A percentile compares a stretch with the other conserved stretches of the same genome.
These are phyloP conservation scores for Ophioceras dolichostomum DNA, from an alignment of 2,329 filamentous ascomycete species.

Conservation along the genomic window DNA sequence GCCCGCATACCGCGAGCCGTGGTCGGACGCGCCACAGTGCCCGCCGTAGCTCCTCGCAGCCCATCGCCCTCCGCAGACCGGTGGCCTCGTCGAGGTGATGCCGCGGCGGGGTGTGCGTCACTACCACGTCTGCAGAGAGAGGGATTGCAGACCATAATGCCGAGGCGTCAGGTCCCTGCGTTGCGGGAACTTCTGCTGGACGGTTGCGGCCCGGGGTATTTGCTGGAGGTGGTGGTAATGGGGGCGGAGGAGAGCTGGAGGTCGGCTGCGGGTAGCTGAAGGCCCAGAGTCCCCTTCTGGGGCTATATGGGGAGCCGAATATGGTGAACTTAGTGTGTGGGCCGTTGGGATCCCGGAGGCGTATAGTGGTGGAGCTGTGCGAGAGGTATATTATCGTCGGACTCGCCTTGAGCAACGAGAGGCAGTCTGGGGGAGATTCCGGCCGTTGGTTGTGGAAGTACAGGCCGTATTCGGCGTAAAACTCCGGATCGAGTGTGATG, in stretches of 20 bases:
- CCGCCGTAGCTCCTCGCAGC: constrained; percentile 47
- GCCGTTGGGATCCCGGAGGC: constrained; percentile 38
- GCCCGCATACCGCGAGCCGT: constrained; percentile 55
- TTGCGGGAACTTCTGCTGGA: neutral
- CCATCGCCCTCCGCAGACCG: constrained; percentile 25
- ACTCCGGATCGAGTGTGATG: constrained; percentile 53
- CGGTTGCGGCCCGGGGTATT: neutral
- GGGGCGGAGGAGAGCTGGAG: neutral
- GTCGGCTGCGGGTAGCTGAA: constrained; percentile 41
- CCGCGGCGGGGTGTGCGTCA: constrained; percentile 59
- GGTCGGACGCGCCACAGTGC: constrained; percentile 51
- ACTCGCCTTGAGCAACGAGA: constrained; percentile 39
- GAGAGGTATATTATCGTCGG: constrained; percentile 51
- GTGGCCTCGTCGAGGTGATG: constrained; percentile 42
- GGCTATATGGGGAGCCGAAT: constrained; percentile 61
- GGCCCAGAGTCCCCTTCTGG: constrained; percentile 45
- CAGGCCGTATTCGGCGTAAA: constrained; percentile 39
- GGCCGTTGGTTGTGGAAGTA: constrained; percentile 43
- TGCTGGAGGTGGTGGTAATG: neutral
- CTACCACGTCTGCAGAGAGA: constrained; percentile 47
- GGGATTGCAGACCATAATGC: constrained; percentile 51
- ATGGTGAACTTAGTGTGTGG: constrained; percentile 50
- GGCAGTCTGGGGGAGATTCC: constrained; percentile 41
- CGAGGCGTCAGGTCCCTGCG: neutral
- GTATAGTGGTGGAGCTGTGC: constrained; percentile 41